A percentile compares a stretch with the other conserved stretches of the same genome.
These are phyloP conservation scores for Citrus reticulata DNA, from an alignment of 345 rosid genomes.

Conservation along the genomic window DNA sequence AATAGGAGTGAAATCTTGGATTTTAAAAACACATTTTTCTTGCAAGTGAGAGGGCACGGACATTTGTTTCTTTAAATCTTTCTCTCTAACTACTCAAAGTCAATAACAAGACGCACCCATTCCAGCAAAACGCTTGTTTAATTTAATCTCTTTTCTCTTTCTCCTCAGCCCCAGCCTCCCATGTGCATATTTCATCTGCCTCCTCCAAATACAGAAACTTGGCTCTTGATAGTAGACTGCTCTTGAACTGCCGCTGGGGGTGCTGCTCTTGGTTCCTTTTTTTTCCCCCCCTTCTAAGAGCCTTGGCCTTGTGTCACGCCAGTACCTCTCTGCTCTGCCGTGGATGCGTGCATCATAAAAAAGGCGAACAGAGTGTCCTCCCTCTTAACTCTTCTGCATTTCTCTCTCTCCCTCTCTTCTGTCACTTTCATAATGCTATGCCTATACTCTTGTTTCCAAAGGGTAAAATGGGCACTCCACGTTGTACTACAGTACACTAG, in stretches of 20 bases:
- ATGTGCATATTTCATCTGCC: too few species aligned
- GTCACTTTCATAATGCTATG: constrained; percentile 11
- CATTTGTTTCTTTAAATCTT: constrained; percentile 10
- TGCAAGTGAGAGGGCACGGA: constrained; percentile 38
- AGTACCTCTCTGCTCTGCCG: constrained; percentile 33
- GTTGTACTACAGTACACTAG: background rate
- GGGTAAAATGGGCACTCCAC: background rate
- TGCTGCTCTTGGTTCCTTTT: background rate
- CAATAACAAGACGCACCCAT: constrained; percentile 19
- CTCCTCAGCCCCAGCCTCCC: constrained; percentile 21
- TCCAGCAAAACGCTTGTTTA: constrained; percentile 11
- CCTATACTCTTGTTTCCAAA: background rate
- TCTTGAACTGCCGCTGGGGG: background rate
- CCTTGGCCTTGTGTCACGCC: background rate
- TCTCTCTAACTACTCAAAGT: constrained; percentile 11
- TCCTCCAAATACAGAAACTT: too few species aligned
- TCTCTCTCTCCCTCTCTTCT: constrained; percentile 6
- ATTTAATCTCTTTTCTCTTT: constrained; percentile 4
- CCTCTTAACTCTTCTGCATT: background rate
- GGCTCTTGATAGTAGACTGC: too few species aligned
- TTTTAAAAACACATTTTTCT: constrained; percentile 31
- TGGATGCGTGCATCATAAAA: constrained; percentile 60
- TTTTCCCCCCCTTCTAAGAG: background rate
- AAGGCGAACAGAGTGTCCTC: constrained; percentile 29
- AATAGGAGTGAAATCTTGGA: constrained; percentile 36